Conservation (phyloP, 169 alveolate species). For the Plasmodium cynomolgi region DNA sequence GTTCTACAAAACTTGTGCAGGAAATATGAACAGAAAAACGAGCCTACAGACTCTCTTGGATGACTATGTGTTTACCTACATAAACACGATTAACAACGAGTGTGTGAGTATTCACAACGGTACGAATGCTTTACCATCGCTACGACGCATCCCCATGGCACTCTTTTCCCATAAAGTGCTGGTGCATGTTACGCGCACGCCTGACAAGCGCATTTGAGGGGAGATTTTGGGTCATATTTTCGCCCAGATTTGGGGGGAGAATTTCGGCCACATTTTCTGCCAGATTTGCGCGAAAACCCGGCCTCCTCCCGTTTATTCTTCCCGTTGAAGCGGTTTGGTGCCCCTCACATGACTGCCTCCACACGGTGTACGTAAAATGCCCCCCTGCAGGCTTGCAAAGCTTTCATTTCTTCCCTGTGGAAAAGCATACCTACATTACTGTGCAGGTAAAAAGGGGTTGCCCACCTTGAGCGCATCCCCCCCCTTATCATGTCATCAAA, state of each 20-base stretch:
- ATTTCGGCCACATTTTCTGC: too few species aligned
- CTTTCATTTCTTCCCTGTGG: slow-evolving; percentile 58
- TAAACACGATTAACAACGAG: slow-evolving; percentile 58
- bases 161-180: not conserved
- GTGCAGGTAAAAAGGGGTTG: slow-evolving; percentile 36
- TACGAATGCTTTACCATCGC: not conserved
- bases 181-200: not conserved
- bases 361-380: not conserved
- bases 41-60: slow-evolving; percentile 34
- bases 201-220: not conserved
- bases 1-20: not conserved
- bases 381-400: slow-evolving; percentile 40
- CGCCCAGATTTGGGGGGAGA: too few species aligned
- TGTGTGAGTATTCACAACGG: slow-evolving; percentile 54
- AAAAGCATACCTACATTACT: slow-evolving; percentile 52
- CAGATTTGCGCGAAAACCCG: too few species aligned
- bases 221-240: too few species aligned
- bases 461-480: not conserved
- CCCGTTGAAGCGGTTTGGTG: not conserved
- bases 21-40: slow-evolving; percentile 45
- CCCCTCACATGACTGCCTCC: not conserved
- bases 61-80: slow-evolving; percentile 58
- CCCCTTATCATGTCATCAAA: not conserved
- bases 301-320: not conserved
- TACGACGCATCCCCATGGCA: not conserved